Percentiles rank a stretch among this genome's conserved stretches.
These are phyloP conservation scores for Geotrichum reessii DNA, from an alignment of 1,139 yeast genomes.

Conservation along the genomic window DNA sequence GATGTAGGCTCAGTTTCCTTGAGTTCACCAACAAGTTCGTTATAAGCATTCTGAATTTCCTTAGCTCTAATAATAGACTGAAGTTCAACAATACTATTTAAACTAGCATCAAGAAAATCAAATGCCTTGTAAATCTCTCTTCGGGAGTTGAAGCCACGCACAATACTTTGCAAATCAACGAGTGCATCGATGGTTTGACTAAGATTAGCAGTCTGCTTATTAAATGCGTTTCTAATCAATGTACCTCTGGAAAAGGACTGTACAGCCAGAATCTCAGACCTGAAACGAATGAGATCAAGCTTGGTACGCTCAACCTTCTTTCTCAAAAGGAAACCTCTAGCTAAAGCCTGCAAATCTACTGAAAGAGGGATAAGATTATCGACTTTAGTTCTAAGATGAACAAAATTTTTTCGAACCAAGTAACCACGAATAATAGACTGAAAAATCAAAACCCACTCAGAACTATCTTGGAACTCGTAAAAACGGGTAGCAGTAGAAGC, in stretches of 20 bases:
- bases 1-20: constrained; percentile 10
- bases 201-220: constrained; percentile 47
- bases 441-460: constrained; percentile 37
- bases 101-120: constrained; percentile 49
- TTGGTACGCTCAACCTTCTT: constrained; percentile 17
- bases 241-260: constrained; percentile 43
- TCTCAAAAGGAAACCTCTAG: constrained; percentile 33
- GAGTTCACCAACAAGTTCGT: constrained; percentile 4
- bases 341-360: constrained; percentile 31
- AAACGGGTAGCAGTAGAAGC: not conserved
- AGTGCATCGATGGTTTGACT: constrained; percentile 42
- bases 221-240: constrained; percentile 46
- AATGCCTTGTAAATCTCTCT: constrained; percentile 38
- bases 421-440: constrained; percentile 47
- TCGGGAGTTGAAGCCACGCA: constrained; percentile 46
- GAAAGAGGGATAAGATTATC: constrained; percentile 29
- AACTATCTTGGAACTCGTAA: constrained; percentile 42
- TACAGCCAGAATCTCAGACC: constrained; percentile 35
- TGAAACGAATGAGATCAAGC: constrained; percentile 12
- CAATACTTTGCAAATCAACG: constrained; percentile 45
- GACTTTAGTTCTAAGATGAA: constrained; percentile 10
- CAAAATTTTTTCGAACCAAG: constrained; percentile 32
- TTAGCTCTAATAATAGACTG: constrained; percentile 70
- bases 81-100: constrained; percentile 55
- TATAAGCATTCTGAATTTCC: constrained; percentile 66